phyloP scores from a whole-genome alignment of 768 basidiomycete species.

The Podaxis mareebaensis region DNA sequence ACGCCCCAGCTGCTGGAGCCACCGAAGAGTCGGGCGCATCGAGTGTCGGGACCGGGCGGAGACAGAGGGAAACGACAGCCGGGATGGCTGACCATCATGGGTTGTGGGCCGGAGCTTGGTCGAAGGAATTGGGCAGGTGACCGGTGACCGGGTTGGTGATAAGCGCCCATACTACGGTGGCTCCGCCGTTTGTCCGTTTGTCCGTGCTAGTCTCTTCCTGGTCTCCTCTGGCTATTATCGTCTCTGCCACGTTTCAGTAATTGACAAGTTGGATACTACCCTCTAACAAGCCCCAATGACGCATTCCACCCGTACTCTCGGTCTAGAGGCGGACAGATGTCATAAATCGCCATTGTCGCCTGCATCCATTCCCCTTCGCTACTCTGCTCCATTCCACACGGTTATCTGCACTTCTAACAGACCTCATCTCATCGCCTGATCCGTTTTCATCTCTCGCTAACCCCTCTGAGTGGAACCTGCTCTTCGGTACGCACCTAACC shows the following conservation, averaged over 20 bases:
- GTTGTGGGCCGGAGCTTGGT: constrained; percentile 4
- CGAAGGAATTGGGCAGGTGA: neutral
- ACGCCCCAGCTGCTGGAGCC: constrained; percentile 39
- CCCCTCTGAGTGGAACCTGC: neutral
- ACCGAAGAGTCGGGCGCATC: constrained; percentile 55
- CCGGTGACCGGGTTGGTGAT: neutral
- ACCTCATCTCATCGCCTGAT: constrained; percentile 1
- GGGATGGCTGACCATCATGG: neutral
- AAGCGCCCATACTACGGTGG: neutral
- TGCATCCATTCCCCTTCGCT: neutral
- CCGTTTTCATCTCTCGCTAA: constrained; percentile 4
- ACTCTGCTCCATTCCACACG: constrained; percentile 10
- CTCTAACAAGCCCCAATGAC: neutral
- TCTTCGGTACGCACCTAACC: constrained; percentile 5
- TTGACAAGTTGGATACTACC: neutral
- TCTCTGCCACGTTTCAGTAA: neutral
- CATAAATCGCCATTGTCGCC: neutral
- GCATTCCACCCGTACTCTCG: neutral
- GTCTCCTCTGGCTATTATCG: neutral
- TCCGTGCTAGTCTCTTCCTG: neutral
- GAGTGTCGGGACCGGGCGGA: constrained; percentile 1
- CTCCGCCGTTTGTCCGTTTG: no score
- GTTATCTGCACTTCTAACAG: neutral
- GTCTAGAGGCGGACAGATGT: neutral
- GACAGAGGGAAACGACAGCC: neutral